These are phyloP conservation scores for Tetracentron sinense DNA, from an alignment of 164 flowering plant genomes.

Conservation along the genomic window DNA sequence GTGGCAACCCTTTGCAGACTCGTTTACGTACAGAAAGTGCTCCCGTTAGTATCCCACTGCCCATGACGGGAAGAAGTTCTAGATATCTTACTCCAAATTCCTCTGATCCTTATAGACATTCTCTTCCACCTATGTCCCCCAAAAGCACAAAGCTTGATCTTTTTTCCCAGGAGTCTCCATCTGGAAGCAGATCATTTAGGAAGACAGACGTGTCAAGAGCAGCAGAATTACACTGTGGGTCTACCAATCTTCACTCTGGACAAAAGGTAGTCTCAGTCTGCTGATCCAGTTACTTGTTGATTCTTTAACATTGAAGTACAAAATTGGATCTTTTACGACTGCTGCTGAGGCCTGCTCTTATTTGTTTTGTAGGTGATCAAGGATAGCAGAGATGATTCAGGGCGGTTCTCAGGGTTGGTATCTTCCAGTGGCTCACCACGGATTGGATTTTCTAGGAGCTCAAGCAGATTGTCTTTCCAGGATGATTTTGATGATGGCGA, in stretches of 20 bases:
- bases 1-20: slow-evolving; percentile 33
- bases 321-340: neutral
- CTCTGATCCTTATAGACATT: slow-evolving; percentile 69
- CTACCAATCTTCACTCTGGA: slow-evolving; percentile 31
- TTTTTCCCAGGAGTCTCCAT: slow-evolving; percentile 70
- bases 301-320: neutral
- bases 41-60: slow-evolving; percentile 76
- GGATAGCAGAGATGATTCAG: slow-evolving; percentile 72
- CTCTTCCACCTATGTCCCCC: slow-evolving; percentile 83
- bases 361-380: slow-evolving; percentile 35
- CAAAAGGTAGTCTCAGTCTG: slow-evolving; percentile 49
- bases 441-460: slow-evolving; percentile 83
- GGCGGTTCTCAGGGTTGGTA: slow-evolving; percentile 68
- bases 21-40: slow-evolving; percentile 56
- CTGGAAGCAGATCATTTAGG: slow-evolving; percentile 58
- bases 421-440: slow-evolving; percentile 82
- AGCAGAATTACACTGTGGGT: slow-evolving; percentile 46
- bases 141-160: slow-evolving; percentile 49
- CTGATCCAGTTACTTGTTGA: neutral
- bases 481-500: slow-evolving; percentile 82
- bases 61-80: slow-evolving; percentile 42
- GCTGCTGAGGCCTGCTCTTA: neutral
- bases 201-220: slow-evolving; percentile 42
- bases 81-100: slow-evolving; percentile 56
- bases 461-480: slow-evolving; percentile 83